Base-by-base conservation (phyloP, 257 asterid species). In the Coffea eugenioides region DNA sequence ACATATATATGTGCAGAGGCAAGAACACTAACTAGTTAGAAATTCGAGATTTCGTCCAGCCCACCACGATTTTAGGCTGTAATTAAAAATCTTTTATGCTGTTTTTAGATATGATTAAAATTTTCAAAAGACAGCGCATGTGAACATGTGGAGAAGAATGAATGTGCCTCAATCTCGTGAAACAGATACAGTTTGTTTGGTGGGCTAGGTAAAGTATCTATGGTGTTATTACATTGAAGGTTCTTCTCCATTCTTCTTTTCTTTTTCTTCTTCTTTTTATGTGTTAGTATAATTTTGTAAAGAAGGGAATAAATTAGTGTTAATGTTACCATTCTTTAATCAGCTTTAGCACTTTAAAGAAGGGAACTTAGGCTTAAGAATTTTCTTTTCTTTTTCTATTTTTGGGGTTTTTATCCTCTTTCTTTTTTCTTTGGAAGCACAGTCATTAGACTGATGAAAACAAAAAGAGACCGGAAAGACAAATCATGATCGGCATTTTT, bases 61-160 rank as follows among this genome's bases (percentile, higher is more conserved):
- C 3, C 6, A 54, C 61, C 31, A 59, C 10, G 25, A 62, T n/a
- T 62, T 62, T 62, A 62, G 34, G 68, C 12, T n/a, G 68, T 62
- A n/a, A 62, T 6, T 20, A 1, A 57, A 51, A 51, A 57, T 56
- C 4, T 18, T 57, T 57, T 57, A 6, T 6, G 16, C 2, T 20
- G 6, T n/a, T 8, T 65, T 25, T 2, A 27, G 2, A 2, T 45
- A 8, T 45, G 9, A 39, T 15, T 18, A 73, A 15, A 9, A 73
- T 49, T 0, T 5, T 18, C 3, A 25, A 25, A 25, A 25, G 56
- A 2, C 25, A 11, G 10, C 59, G n/a, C 46, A 72, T 39, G 73
- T 25, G 27, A 62, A 62, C 68, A 23, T 21, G 64, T 71, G 70
- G 64, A 16, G 69, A 51, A 48, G 67, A 71, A 76, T 54, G 71